Evolutionary conservation across 306 rosid genomes (phyloP).

Genomic region (Erythrophleum fordii): DNA sequence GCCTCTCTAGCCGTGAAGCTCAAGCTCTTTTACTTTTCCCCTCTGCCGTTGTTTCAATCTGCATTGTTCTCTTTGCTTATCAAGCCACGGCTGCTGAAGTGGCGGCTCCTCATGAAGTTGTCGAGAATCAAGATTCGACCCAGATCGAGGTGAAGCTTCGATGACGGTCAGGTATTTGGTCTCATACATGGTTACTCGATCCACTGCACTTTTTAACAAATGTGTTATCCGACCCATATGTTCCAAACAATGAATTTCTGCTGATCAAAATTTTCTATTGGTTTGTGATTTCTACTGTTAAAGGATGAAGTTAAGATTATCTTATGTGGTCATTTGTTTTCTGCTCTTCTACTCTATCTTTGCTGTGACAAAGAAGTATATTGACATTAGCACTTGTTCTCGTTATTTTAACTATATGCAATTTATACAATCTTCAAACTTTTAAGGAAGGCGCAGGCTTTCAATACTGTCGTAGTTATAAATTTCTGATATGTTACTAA

Average conservation of each 20-base stretch:
- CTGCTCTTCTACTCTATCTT: too few relatives aligned
- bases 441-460: too few relatives aligned
- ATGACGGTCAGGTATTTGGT: conserved; percentile 50
- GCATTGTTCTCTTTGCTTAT: neutral
- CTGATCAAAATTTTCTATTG: neutral
- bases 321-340: too few relatives aligned
- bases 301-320: too few relatives aligned
- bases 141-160: conserved; percentile 59
- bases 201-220: neutral
- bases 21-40: too few relatives aligned
- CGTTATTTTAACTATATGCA: too few relatives aligned
- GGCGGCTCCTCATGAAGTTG: neutral
- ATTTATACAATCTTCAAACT: too few relatives aligned
- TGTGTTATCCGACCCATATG: neutral
- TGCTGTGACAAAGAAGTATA: too few relatives aligned
- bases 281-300: neutral
- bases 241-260: neutral
- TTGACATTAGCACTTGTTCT: too few relatives aligned
- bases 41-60: neutral
- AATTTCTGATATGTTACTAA: too few relatives aligned
- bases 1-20: too few relatives aligned
- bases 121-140: conserved; percentile 18
- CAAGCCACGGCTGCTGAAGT: conserved; percentile 37
- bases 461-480: too few relatives aligned
- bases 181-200: neutral